phyloP scores from a whole-genome alignment of 2,329 filamentous ascomycete species.

The Hymenoscyphus repandus region DNA sequence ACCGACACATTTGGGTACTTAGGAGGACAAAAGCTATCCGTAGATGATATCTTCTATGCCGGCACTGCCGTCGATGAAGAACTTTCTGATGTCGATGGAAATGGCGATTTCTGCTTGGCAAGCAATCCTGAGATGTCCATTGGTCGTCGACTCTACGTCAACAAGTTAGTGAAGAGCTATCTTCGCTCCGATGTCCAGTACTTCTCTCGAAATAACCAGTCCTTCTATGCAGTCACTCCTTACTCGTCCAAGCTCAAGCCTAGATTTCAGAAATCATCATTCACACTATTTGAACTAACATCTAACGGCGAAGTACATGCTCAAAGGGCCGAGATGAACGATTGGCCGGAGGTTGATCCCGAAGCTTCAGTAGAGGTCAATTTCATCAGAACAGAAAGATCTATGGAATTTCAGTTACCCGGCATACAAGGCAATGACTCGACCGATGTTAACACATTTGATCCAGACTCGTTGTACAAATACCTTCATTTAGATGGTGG shows the following conservation, averaged over 20 bases:
- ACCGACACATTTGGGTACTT: conserved; percentile 31
- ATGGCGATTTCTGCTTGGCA: conserved; percentile 22
- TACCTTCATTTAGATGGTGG: conserved; percentile 36
- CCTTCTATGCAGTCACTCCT: conserved; percentile 23
- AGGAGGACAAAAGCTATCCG: conserved; percentile 32
- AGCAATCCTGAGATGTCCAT: conserved; percentile 31
- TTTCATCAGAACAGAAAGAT: neutral
- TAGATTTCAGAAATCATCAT: conserved; percentile 27
- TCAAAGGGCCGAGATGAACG: conserved; percentile 23
- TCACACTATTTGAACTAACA: conserved; percentile 28
- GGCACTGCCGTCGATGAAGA: conserved; percentile 26
- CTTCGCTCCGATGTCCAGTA: conserved; percentile 27
- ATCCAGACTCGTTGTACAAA: conserved; percentile 33
- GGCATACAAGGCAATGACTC: conserved; percentile 4
- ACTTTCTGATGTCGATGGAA: conserved; percentile 23
- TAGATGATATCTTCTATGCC: conserved; percentile 39
- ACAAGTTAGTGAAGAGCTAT: conserved; percentile 37
- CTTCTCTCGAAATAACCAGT: conserved; percentile 16
- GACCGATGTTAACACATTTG: conserved; percentile 12
- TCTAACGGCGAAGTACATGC: conserved; percentile 18
- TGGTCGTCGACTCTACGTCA: conserved; percentile 41
- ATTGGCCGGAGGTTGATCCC: conserved; percentile 29
- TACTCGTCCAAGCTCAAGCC: conserved; percentile 24
- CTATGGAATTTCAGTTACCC: conserved; percentile 13
- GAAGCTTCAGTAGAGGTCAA: conserved; percentile 5